Evolutionary conservation across 768 basidiomycete species (phyloP).

Genomic region (Pisolithus sp.): DNA sequence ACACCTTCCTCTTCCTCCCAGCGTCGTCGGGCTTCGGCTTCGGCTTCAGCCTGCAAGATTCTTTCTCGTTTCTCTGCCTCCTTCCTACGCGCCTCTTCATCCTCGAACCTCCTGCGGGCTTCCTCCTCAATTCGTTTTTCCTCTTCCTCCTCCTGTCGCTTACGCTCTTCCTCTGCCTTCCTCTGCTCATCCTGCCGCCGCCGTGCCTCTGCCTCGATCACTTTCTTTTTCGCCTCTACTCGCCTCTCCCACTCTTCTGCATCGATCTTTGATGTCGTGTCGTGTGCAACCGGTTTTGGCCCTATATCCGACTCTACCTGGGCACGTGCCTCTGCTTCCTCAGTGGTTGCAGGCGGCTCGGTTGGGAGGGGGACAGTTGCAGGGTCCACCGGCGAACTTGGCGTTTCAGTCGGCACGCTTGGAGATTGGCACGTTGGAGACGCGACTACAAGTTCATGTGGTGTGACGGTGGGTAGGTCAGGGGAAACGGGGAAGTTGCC

Average conservation of each 20-base stretch:
- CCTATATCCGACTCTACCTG: conserved; percentile 9
- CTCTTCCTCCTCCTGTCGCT: conserved; percentile 3
- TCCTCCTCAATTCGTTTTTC: conserved; percentile 25
- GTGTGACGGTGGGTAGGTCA: conserved; percentile 10
- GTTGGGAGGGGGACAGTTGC: conserved; percentile 2
- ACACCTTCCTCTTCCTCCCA: conserved; percentile 24
- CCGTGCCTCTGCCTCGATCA: conserved; percentile 40
- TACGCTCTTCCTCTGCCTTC: conserved; percentile 13
- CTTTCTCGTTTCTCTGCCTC: conserved; percentile 7
- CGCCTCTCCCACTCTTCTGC: conserved; percentile 25
- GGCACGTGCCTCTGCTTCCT: neutral
- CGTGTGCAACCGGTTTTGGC: conserved; percentile 16
- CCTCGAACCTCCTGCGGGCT: conserved; percentile 19
- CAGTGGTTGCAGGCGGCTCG: conserved; percentile 20
- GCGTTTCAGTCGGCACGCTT: neutral
- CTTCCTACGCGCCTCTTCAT: conserved; percentile 2
- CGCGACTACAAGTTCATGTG: no score
- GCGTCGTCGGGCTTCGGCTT: conserved; percentile 7
- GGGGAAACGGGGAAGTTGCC: conserved; percentile 3
- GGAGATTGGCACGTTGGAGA: neutral
- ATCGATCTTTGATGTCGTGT: conserved; percentile 39
- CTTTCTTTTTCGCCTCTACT: conserved; percentile 35
- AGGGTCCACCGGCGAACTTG: conserved; percentile 17
- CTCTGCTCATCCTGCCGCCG: conserved; percentile 33
- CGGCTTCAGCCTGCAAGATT: conserved; percentile 8